Percentiles rank a stretch among this genome's conserved stretches.
phyloP scores from a whole-genome alignment of 352 stramenopile species.

The Globisporangium nodosum region DNA sequence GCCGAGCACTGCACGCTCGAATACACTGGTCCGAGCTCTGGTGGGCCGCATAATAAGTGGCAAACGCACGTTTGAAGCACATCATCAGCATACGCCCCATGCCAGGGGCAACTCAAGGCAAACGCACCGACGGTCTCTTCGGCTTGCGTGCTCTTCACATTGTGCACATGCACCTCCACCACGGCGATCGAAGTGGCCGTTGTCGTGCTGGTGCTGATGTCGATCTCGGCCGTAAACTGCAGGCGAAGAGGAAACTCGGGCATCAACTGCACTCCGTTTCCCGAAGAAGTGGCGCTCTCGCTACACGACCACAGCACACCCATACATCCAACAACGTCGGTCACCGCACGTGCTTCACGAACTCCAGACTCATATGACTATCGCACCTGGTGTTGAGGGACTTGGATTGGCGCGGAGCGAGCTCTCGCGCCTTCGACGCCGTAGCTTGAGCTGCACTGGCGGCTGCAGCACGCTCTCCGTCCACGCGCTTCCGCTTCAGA shows the following conservation, averaged over 20 bases:
- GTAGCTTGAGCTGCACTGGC: constrained; percentile 16
- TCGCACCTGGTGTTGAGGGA: constrained; percentile 53
- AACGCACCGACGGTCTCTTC: constrained; percentile 43
- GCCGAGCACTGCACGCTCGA: constrained; percentile 67
- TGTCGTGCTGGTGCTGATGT: constrained; percentile 10
- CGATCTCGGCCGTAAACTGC: constrained; percentile 62
- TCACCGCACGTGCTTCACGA: neutral
- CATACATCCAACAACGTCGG: neutral
- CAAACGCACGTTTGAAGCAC: neutral
- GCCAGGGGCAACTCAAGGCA: neutral
- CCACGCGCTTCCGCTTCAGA: constrained; percentile 59
- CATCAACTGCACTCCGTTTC: constrained; percentile 32
- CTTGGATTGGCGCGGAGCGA: constrained; percentile 43
- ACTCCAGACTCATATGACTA: constrained; percentile 1
- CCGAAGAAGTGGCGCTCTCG: constrained; percentile 12
- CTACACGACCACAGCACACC: constrained; percentile 7
- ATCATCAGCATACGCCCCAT: too few relatives aligned
- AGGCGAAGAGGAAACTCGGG: constrained; percentile 53
- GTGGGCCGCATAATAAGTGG: neutral
- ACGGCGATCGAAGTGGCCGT: neutral
- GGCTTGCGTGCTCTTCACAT: constrained; percentile 36
- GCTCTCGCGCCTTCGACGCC: constrained; percentile 52
- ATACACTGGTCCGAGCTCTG: constrained; percentile 60
- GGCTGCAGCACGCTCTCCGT: constrained; percentile 29
- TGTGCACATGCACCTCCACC: constrained; percentile 66